Evolutionary conservation across 1,284 basidiomycete species (phyloP), one percentile per base, ranked within the genome.

Genomic region (Volvariella volvacea): DNA sequence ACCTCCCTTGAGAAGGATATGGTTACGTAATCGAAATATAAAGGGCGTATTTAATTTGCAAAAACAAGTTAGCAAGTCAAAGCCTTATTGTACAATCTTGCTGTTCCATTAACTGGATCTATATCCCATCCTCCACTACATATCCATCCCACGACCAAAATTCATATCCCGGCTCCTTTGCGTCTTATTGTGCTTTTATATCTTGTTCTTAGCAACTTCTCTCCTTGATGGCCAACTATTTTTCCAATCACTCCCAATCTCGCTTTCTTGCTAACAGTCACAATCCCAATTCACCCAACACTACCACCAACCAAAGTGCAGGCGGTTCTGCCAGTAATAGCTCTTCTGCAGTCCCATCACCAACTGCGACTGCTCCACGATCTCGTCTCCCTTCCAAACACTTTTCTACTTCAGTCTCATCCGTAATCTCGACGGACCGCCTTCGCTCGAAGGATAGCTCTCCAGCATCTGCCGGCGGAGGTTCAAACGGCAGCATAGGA

Each of bases 181-280:
- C 25, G 6, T 12, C 6, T 28, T 28, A 28, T 28, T 28, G 6
- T 28, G 6, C 12, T 28, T 28, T 6, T 28, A 28, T 28, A n/a
- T n/a, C n/a, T n/a, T n/a, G n/a, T n/a, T n/a, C 25, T 12, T 28
- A 28, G 6, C 12, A 6, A 28, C 25, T 12, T 51, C 49, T 45
- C 49, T 52, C 44, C 43, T 45, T 46, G 50, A 64, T 64, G 62
- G 72, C 71, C 55, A 71, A 74, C 61, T 88, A 87, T 70, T 88
- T 88, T 65, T 86, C 84, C 34, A 88, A 88, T 65, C 83, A 86
- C 58, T 83, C 85, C 39, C 76, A 83, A 55, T 78, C 83, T 47
- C 78, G 83, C 55, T 83, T 85, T 56, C 71, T 77, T 48, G 63
- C 79, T 50, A 76, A 68, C 60, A 69, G 70, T 46, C 39, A 57